phyloP scores from a whole-genome alignment of 176 grass and related monocot genomes.

The Saccharum officinarum region DNA sequence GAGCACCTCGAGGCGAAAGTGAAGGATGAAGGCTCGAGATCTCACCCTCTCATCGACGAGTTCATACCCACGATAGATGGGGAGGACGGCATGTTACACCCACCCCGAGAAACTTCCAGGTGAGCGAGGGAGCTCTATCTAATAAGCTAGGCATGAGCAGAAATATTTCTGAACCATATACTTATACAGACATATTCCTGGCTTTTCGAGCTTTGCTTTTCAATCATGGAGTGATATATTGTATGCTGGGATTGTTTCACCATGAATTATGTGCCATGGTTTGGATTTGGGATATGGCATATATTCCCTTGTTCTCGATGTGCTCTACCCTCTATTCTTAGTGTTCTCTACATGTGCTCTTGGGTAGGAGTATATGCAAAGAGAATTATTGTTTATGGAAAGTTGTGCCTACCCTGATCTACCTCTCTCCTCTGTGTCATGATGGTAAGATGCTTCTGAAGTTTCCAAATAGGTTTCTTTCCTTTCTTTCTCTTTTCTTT shows the following conservation, averaged over 20 bases:
- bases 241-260: slow-evolving; percentile 42
- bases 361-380: slow-evolving; percentile 58
- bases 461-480: slow-evolving; percentile 85
- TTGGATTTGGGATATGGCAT: slow-evolving; percentile 67
- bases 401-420: slow-evolving; percentile 61
- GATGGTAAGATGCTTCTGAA: slow-evolving; percentile 83
- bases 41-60: slow-evolving; percentile 93
- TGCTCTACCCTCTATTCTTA: slow-evolving; percentile 52
- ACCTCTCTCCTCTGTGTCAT: slow-evolving; percentile 48
- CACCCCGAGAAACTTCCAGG: slow-evolving; percentile 99
- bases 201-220: slow-evolving; percentile 36
- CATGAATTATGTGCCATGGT: slow-evolving; percentile 40
- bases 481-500: slow-evolving; percentile 49
- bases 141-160: slow-evolving; percentile 16
- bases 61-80: slow-evolving; percentile 98
- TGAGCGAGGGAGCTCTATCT: slow-evolving; percentile 31
- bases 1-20: slow-evolving; percentile 96
- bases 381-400: slow-evolving; percentile 72
- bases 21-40: slow-evolving; percentile 68
- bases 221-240: slow-evolving; percentile 43
- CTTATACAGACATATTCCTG: slow-evolving; percentile 48
- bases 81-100: slow-evolving; percentile 98
- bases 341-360: slow-evolving; percentile 61
- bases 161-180: slow-evolving; percentile 35
- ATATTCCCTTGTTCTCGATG: slow-evolving; percentile 66